Conservation (phyloP, 371 early-diverging fungal genomes). For the Syncephalis plumigaleata region DNA sequence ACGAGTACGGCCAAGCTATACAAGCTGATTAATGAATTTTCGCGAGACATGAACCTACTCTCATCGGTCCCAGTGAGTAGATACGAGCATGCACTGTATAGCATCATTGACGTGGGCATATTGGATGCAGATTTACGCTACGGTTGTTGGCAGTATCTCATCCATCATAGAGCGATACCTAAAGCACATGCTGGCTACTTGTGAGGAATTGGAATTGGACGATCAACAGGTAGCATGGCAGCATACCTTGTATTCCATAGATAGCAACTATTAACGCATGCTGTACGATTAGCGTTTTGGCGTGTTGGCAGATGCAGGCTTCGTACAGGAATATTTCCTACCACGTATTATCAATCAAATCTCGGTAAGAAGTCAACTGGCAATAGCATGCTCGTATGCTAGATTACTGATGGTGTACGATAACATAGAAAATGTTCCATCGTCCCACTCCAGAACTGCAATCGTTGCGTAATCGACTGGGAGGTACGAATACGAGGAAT, state of each 20-base stretch:
- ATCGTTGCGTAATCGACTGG: background rate
- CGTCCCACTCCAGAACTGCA: background rate
- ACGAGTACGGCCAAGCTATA: slow-evolving; percentile 21
- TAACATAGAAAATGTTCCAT: background rate
- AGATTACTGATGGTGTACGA: too few relatives aligned
- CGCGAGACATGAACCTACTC: background rate
- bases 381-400: too few relatives aligned
- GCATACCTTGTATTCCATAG: too few relatives aligned
- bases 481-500: background rate
- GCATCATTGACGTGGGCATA: too few relatives aligned
- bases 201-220: background rate
- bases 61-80: background rate
- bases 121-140: background rate
- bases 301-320: background rate
- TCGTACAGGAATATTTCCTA: background rate
- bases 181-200: background rate
- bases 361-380: background rate
- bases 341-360: background rate
- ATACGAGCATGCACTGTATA: too few relatives aligned
- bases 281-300: background rate
- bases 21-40: slow-evolving; percentile 25
- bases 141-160: background rate
- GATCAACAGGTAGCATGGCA: slow-evolving; percentile 9
- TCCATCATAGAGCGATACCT: background rate
- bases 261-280: background rate